A percentile compares a stretch with the other conserved stretches of the same genome.
Evolutionary conservation across 495 filamentous ascomycete genomes (phyloP).

Genomic region (Clohesyomyces aquaticus): DNA sequence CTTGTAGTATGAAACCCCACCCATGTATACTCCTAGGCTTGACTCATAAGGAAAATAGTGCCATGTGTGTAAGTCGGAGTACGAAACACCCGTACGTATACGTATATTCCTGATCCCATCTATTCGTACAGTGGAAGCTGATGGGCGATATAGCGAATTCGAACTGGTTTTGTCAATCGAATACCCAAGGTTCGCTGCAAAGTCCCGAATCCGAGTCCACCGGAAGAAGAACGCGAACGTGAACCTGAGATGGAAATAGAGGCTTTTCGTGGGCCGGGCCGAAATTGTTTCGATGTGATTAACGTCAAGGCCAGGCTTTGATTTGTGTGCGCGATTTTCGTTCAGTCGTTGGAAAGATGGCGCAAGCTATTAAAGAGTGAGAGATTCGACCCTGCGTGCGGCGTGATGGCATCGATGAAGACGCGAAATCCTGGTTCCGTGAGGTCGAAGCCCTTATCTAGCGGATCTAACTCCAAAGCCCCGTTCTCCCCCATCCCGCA

Average conservation of each 20-base stretch:
- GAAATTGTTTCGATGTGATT: background rate
- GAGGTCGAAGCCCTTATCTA: no score
- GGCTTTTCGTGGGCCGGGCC: background rate
- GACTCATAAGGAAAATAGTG: background rate
- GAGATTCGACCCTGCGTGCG: no score
- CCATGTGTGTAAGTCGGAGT: background rate
- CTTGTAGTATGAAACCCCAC: no score
- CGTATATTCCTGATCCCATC: background rate
- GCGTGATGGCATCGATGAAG: no score
- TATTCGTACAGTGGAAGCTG: background rate
- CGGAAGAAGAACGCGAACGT: background rate
- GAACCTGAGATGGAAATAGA: background rate
- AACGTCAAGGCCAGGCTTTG: background rate
- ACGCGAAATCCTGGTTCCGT: no score
- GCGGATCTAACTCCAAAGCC: no score
- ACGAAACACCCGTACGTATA: background rate
- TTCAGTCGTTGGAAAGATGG: background rate
- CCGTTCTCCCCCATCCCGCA: no score
- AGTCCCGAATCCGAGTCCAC: background rate
- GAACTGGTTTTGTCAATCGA: background rate
- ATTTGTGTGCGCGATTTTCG: background rate
- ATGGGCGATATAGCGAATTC: background rate
- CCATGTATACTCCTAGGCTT: no score
- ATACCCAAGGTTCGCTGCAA: background rate
- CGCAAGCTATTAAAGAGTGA: background rate